Evolutionary conservation across 106 monocot species (phyloP).

Genomic region (Allium cepa): DNA sequence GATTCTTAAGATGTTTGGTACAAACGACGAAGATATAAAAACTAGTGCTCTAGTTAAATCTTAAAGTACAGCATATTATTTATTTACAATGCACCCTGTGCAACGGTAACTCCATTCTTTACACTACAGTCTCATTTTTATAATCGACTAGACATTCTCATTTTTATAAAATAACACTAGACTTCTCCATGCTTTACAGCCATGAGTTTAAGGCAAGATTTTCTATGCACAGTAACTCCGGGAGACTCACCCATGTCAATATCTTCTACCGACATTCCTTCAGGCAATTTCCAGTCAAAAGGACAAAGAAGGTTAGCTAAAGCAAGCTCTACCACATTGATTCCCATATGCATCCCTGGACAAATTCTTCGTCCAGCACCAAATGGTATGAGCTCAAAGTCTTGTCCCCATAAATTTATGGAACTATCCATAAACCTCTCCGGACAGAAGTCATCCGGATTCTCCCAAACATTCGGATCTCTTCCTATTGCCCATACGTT

Average conservation of each 20-base stretch:
- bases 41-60: too few relatives aligned
- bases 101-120: too few relatives aligned
- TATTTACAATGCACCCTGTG: too few relatives aligned
- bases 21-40: too few relatives aligned
- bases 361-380: slow-evolving; percentile 6
- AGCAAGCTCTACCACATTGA: background rate
- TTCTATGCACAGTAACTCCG: background rate
- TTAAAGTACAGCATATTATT: too few relatives aligned
- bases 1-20: too few relatives aligned
- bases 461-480: background rate
- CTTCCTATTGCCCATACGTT: background rate
- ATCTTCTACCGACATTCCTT: background rate
- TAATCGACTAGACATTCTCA: too few relatives aligned
- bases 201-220: background rate
- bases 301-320: background rate
- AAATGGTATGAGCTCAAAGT: slow-evolving; percentile 7
- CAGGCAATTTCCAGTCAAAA: slow-evolving; percentile 1
- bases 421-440: background rate
- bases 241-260: background rate
- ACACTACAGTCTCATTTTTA: too few relatives aligned
- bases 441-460: background rate
- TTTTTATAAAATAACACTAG: too few relatives aligned
- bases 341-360: background rate
- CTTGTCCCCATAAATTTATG: background rate
- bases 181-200: background rate